Percentiles rank a stretch among this genome's conserved stretches.
Evolutionary conservation across 352 stramenopile species (phyloP).

Genomic region (Phytophthora capsici): DNA sequence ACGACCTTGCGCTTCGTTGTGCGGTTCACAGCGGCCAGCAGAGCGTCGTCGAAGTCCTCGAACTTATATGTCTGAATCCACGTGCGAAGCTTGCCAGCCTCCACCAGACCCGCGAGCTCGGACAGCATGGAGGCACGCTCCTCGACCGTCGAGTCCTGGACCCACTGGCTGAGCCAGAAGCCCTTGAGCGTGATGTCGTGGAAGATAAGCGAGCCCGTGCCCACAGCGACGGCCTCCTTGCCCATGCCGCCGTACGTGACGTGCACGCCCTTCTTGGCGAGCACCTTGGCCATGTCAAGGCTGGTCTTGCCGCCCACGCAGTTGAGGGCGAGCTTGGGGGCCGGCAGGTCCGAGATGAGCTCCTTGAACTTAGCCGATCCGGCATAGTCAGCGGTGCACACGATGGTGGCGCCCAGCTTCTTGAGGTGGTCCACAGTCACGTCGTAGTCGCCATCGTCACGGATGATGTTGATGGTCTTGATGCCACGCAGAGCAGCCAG

Average conservation of each 20-base stretch:
- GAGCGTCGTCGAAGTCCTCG: slow-evolving; percentile 79
- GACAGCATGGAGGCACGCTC: slow-evolving; percentile 71
- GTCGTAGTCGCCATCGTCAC: slow-evolving; percentile 84
- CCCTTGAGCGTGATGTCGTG: slow-evolving; percentile 89
- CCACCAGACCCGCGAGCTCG: slow-evolving; percentile 71
- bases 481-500: slow-evolving; percentile 86
- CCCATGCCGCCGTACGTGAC: slow-evolving; percentile 86
- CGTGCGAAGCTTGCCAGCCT: slow-evolving; percentile 77
- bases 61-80: slow-evolving; percentile 91
- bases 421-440: slow-evolving; percentile 80
- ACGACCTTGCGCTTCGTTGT: slow-evolving; percentile 88
- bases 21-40: slow-evolving; percentile 74
- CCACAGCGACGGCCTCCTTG: slow-evolving; percentile 72
- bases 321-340: slow-evolving; percentile 87
- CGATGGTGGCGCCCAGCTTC: slow-evolving; percentile 76
- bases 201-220: slow-evolving; percentile 84
- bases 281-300: slow-evolving; percentile 69
- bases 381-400: slow-evolving; percentile 77
- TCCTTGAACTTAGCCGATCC: slow-evolving; percentile 86
- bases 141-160: slow-evolving; percentile 67
- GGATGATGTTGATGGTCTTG: slow-evolving; percentile 92
- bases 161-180: slow-evolving; percentile 89
- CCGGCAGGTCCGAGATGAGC: slow-evolving; percentile 80
- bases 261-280: slow-evolving; percentile 79
- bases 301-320: slow-evolving; percentile 77